Base-by-base conservation (phyloP, 1,284 basidiomycete genomes). In the Ceratobasidium sp. region DNA sequence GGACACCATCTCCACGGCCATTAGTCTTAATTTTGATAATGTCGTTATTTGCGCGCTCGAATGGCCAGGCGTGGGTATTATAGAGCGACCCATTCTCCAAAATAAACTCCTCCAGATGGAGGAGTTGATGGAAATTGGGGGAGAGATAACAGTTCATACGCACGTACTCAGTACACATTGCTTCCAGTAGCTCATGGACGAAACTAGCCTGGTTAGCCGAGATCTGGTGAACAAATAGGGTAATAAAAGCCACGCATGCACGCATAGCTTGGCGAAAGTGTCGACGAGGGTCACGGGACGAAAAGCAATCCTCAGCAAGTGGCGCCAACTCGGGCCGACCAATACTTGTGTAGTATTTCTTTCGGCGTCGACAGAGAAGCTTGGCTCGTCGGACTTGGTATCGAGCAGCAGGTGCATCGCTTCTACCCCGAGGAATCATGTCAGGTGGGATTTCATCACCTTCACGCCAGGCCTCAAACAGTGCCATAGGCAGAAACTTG, bases 51-150 rank as follows among this genome's bases (percentile, higher is more conserved):
- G 66, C 53, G 29, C 53, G 54, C 24, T 69, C 66, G 24, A 69
- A 43, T 1, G n/a, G 53, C 66, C 66, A 69, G 11, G 43, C 27
- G 24, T 69, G 66, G 4, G 66, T 69, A 37, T 69, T 69, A 24
- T 69, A 69, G 1, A 41, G 13, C 1, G 53, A 69, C 3, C 49
- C 54, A 29, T 19, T 46, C 24, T 69, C 43, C 7, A 69, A 41
- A 4, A 69, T 1, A 31, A 46, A 69, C 66, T 69, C 66, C 29
- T 69, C 66, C 43, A 69, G 39, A 29, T 69, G 66, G 34, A 69
- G 58, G 37, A 69, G 27, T 9, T 69, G 43, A 19, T 69, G 66
- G 39, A 69, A 69, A 24, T 69, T 69, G 14, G 51, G 66, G 14
- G 66, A 22, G 1, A 69, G 37, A 0, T 37, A 53, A 1, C 24